phyloP scores from a whole-genome alignment of 1,284 basidiomycete genomes.

The Albatrellus sp. region DNA sequence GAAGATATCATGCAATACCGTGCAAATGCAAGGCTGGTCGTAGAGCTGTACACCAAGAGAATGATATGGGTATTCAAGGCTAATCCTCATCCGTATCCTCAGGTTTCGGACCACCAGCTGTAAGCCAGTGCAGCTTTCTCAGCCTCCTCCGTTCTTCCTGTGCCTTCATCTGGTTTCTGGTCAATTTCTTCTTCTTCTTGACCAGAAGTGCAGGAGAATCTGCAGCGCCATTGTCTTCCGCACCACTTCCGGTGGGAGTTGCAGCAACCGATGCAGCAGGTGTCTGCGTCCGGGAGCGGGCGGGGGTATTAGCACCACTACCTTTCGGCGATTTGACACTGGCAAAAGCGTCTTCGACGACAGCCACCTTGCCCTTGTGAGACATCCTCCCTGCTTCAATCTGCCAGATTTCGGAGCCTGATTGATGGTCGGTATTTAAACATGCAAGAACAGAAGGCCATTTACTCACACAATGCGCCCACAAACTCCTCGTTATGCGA shows the following conservation, averaged over 20 bases:
- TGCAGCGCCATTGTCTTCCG: conserved; percentile 38
- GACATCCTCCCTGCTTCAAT: conserved; percentile 72
- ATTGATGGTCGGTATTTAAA: conserved; percentile 7
- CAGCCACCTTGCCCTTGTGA: conserved; percentile 77
- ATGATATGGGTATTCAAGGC: neutral
- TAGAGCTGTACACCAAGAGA: no score
- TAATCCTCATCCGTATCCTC: conserved; percentile 68
- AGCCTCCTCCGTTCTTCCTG: conserved; percentile 72
- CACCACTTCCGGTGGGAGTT: conserved; percentile 64
- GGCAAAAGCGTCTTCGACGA: conserved; percentile 68
- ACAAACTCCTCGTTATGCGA: conserved; percentile 95
- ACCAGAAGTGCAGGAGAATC: conserved; percentile 25
- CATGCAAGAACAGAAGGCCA: conserved; percentile 2
- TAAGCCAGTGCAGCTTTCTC: conserved; percentile 78
- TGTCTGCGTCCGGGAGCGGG: conserved; percentile 47
- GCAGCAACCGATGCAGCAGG: conserved; percentile 50
- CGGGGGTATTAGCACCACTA: conserved; percentile 59
- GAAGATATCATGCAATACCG: no score
- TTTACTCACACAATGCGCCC: conserved; percentile 63
- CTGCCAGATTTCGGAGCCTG: conserved; percentile 77
- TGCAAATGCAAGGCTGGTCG: no score
- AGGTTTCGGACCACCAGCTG: conserved; percentile 67
- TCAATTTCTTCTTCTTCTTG: conserved; percentile 86
- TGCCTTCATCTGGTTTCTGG: conserved; percentile 83
- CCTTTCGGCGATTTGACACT: conserved; percentile 54